Base-by-base conservation (phyloP, 345 rosid species). In the Populus euphratica region DNA sequence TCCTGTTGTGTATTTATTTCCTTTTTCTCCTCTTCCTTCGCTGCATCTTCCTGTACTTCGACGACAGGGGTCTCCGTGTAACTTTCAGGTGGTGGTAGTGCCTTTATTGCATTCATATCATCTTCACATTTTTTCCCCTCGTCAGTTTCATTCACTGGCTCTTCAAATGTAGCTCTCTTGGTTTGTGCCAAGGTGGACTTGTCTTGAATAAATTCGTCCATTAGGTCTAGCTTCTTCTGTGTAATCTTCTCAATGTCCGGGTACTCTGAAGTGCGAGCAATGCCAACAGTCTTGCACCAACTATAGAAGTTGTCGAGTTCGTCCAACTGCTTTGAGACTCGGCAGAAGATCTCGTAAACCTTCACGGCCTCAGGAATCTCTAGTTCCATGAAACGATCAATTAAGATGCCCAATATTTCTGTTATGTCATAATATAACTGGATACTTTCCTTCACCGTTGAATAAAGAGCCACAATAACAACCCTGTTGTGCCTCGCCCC, bases 201-300 rank as follows among this genome's bases (percentile, higher is more conserved):
- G 73, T 95, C 97, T 44, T 88, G 85, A 12, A 96, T 88, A 80
- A 91, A 85, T 70, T 96, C 97, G 33, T 96, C 94, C 92, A 96
- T 89, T 20, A 93, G 85, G 17, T 92, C 88, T 33, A 96, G 94
- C 77, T 90, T 96, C 84, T 90, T 96, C 29, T 81, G 91, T 10
- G 97, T 86, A 44, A 96, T 88, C 78, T 77, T 87, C 79, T 96
- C 99, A 0, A 90, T 77, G 75, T 96, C 94, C 0, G 97, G 99
- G 73, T 91, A 95, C 79, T 92, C 96, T 0, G 92, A 91, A 41
- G 91, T 81, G 23, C 93, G 89, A 8, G 90, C 92, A 50, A 96
- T 81, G 63, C 96, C 93, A 8, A 83, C 81, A 31, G 78, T 82
- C 84, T 89, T 96, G 85, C 91, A 85, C 98, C 99, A 96, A 29